Percentiles rank a stretch among this genome's conserved stretches.
These are phyloP conservation scores for Vicia villosa DNA, from an alignment of 306 rosid genomes.

Conservation along the genomic window DNA sequence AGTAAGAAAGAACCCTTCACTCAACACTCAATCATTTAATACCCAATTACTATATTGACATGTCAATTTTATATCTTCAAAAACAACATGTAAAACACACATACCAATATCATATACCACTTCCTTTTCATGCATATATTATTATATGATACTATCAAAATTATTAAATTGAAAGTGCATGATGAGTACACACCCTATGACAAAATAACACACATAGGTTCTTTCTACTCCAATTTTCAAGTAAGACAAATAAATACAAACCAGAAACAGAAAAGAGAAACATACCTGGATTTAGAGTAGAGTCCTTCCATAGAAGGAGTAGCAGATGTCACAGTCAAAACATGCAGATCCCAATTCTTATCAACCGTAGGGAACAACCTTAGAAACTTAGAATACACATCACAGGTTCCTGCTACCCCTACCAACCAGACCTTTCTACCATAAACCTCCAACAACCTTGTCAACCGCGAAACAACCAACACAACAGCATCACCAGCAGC, in stretches of 20 bases:
- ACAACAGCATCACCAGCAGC: slow-evolving; percentile 38
- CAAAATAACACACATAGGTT: slow-evolving; percentile 7
- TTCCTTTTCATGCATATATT: not conserved
- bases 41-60: slow-evolving; percentile 18
- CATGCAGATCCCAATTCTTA: slow-evolving; percentile 80
- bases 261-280: slow-evolving; percentile 17
- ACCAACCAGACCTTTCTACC: slow-evolving; percentile 72
- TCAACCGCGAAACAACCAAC: slow-evolving; percentile 62
- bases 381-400: slow-evolving; percentile 55
- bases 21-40: slow-evolving; percentile 13
- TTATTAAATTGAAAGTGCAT: slow-evolving; percentile 19
- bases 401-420: slow-evolving; percentile 59
- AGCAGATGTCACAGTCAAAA: slow-evolving; percentile 75
- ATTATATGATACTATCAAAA: slow-evolving; percentile 2
- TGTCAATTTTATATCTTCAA: slow-evolving; percentile 4
- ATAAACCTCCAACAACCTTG: slow-evolving; percentile 55
- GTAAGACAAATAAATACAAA: slow-evolving; percentile 35
- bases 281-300: slow-evolving; percentile 77
- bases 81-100: slow-evolving; percentile 14
- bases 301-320: slow-evolving; percentile 56
- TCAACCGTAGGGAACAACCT: slow-evolving; percentile 56
- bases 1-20: slow-evolving; percentile 7
- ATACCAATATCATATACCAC: slow-evolving; percentile 13
- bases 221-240: not conserved
- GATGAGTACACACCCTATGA: not conserved